phyloP scores from a whole-genome alignment of 306 rosid genomes.

The Cucumis hystrix region DNA sequence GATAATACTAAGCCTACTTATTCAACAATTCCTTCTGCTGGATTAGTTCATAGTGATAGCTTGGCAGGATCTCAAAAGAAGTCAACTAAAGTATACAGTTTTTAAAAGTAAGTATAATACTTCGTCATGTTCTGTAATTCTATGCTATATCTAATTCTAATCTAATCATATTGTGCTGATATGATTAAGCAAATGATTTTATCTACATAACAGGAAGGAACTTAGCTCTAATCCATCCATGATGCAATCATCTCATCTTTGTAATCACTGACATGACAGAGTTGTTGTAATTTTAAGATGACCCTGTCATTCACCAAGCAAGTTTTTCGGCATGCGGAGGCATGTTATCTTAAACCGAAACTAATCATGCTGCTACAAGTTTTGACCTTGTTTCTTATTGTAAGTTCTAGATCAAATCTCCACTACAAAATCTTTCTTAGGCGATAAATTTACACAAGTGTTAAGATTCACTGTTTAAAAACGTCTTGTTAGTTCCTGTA shows the following conservation, averaged over 20 bases:
- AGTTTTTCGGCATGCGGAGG: background rate
- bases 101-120: constrained; percentile 38
- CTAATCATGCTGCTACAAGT: background rate
- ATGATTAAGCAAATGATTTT: background rate
- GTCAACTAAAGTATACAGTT: constrained; percentile 51
- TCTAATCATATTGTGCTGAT: background rate
- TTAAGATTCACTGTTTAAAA: background rate
- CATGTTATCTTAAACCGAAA: background rate
- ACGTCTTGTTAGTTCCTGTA: background rate
- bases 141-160: background rate
- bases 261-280: background rate
- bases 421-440: background rate
- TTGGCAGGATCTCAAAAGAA: constrained; percentile 43
- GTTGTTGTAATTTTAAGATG: background rate
- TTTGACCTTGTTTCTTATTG: background rate
- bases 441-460: background rate
- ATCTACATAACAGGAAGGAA: background rate
- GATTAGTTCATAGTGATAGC: constrained; percentile 32
- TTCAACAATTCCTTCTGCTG: constrained; percentile 36
- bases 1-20: constrained; percentile 26
- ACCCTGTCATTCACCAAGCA: background rate
- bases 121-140: background rate
- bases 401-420: background rate
- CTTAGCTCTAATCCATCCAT: background rate
- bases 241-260: background rate